Evolutionary conservation across 2,329 filamentous ascomycete species (phyloP), one percentile per base, ranked within the genome.

Genomic region (Xylariaceae sp.): DNA sequence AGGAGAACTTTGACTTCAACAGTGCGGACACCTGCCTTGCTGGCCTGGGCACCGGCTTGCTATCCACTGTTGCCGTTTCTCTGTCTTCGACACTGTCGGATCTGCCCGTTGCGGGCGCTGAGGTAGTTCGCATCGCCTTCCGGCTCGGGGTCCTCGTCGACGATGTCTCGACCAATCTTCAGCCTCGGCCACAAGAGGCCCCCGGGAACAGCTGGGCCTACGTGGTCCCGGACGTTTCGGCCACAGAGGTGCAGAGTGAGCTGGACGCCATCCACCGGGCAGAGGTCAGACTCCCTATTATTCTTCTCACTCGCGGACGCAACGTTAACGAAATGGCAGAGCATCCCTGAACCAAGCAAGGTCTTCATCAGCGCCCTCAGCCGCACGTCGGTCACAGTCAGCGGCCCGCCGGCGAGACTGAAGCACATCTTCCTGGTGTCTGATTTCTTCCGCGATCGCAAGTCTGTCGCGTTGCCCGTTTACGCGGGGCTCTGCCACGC

Each of bases 311-410:
- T 23, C 12, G 21, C 8, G 7, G 21, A 23, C 12, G 21, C 21
- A n/a, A n/a, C n/a, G n/a, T n/a, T n/a, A n/a, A n/a, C n/a, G 7
- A 23, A 23, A 23, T 12, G 21, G 21, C 21, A 23, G 25, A 23
- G 17, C 5, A n/a, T 33, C 13, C 37, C 33, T 3, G 15, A 23
- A 12, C 23, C 34, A 6, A 13, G 14, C 25, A 33, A 16, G 23
- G 34, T 35, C 9, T 36, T 36, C 19, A 30, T 35, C 25, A 33
- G 30, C 21, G 27, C 32, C n/a, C 27, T 23, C 18, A 15, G 25
- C 6, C 37, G 34, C 7, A 36, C 29, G 21, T 36, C 37, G 5
- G 24, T 34, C 29, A 38, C 33, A 26, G 33, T 32, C 13, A 36
- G 35, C 32, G 40, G 34, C n/a, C 33, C 38, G 5, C 32, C 39